Conservation (phyloP, 2,329 filamentous ascomycete species). For the Cadophora malorum region DNA sequence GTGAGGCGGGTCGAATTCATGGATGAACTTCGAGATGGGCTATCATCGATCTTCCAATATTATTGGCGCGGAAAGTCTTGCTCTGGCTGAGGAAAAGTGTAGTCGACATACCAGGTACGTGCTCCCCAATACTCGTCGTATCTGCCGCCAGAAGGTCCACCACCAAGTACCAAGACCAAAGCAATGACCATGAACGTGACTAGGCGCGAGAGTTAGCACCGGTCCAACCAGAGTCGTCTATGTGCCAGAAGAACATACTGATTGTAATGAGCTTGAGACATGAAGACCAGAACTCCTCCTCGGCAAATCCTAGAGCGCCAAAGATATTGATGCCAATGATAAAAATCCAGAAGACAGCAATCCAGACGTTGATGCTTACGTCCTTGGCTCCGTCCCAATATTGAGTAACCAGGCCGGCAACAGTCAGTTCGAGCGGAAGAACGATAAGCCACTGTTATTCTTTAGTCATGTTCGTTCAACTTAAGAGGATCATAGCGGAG, state of each 20-base stretch:
- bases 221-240: background rate
- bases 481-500: background rate
- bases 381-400: slow-evolving; percentile 18
- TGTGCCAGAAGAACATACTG: background rate
- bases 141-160: slow-evolving; percentile 19
- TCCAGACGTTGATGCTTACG: slow-evolving; percentile 6
- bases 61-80: background rate
- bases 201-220: background rate
- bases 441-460: slow-evolving; percentile 21
- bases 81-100: too few species aligned
- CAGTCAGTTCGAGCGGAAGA: slow-evolving; percentile 23
- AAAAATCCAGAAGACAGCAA: slow-evolving; percentile 20
- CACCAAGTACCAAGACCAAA: slow-evolving; percentile 14
- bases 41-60: background rate
- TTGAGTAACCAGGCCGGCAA: slow-evolving; percentile 17
- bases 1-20: too few species aligned
- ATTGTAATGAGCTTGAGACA: slow-evolving; percentile 21
- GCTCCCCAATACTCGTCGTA: slow-evolving; percentile 24
- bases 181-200: slow-evolving; percentile 24
- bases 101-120: slow-evolving; percentile 16
- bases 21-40: background rate
- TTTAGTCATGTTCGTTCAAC: background rate
- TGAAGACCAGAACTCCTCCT: slow-evolving; percentile 24
- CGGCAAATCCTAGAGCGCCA: slow-evolving; percentile 22
- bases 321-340: slow-evolving; percentile 23